phyloP scores from a whole-genome alignment of 495 filamentous ascomycete genomes.

The Penicillium pancosmium region DNA sequence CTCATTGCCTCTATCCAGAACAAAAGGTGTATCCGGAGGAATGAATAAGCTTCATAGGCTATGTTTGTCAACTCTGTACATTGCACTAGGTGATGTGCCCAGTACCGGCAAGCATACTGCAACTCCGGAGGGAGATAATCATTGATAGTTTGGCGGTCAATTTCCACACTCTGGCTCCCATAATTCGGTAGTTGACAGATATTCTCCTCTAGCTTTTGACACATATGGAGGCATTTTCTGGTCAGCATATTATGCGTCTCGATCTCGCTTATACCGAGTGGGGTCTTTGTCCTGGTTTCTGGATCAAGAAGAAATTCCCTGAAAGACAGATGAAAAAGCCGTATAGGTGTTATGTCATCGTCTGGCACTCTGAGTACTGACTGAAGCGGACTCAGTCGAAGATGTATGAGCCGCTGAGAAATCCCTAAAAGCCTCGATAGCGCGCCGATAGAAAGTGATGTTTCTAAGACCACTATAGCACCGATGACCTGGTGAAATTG shows the following conservation, averaged over 20 bases:
- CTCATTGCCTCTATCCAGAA: slow-evolving; percentile 25
- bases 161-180: slow-evolving; percentile 14
- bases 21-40: background rate
- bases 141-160: slow-evolving; percentile 23
- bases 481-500: slow-evolving; percentile 24
- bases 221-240: slow-evolving; percentile 34
- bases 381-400: slow-evolving; percentile 18
- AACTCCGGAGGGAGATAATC: slow-evolving; percentile 31
- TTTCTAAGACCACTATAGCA: slow-evolving; percentile 26
- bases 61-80: background rate
- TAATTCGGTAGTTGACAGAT: slow-evolving; percentile 35
- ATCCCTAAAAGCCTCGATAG: slow-evolving; percentile 20
- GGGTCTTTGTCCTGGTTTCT: slow-evolving; percentile 6
- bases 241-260: slow-evolving; percentile 14
- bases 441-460: slow-evolving; percentile 19
- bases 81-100: slow-evolving; percentile 8
- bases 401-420: slow-evolving; percentile 9
- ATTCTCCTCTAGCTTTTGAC: slow-evolving; percentile 29
- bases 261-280: slow-evolving; percentile 21
- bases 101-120: slow-evolving; percentile 51
- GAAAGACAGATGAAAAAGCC: slow-evolving; percentile 30
- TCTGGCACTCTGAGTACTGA: slow-evolving; percentile 31
- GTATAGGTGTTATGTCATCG: slow-evolving; percentile 19
- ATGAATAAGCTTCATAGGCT: background rate
- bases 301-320: slow-evolving; percentile 28